Base-by-base conservation (phyloP, 257 asterid genomes). In the Cinchona pubescens region DNA sequence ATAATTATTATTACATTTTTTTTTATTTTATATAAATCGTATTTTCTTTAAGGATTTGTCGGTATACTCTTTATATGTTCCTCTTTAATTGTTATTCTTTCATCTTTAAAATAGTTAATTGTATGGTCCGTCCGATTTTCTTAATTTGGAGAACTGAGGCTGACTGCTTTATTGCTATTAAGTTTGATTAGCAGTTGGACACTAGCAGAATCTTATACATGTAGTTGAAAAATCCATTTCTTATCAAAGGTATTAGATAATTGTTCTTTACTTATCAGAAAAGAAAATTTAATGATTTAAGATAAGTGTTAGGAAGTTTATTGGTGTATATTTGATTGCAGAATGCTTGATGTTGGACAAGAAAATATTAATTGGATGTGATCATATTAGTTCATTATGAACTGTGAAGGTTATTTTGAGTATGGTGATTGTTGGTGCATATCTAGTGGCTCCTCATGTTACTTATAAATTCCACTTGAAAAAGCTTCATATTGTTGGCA, bases 111-210 rank as follows among this genome's bases (percentile, higher is more conserved):
- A 55, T 55, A 23, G 61, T 55, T 55, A 21, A 6, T 55, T 55
- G 3, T 6, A 55, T 55, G 0, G 61, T 16, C 56, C 23, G 4
- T 49, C n/a, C 7, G 7, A 49, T 49, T 49, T 15, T 49, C n/a
- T 49, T 49, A 7, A 15, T 49, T 16, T 16, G 23, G 23, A 18
- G 0, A 18, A 21, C 21, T 73, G 30, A 15, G 58, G 29, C 43
- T 29, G 60, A 27, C 32, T 13, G 71, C 30, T 48, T 67, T 70
- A 49, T 55, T 69, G 65, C 65, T 61, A 11, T 67, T 37, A 11
- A 45, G 64, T 34, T 14, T 71, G 75, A 71, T 70, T 25, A 23
- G 49, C 40, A 25, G 43, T 77, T 46, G 51, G 23, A 42, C 29
- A 45, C 25, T 53, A 58, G 49, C 34, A 30, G 15, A 61, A 49